Conservation (phyloP, 2,329 filamentous ascomycete genomes). For the Huntiella moniliformis region DNA sequence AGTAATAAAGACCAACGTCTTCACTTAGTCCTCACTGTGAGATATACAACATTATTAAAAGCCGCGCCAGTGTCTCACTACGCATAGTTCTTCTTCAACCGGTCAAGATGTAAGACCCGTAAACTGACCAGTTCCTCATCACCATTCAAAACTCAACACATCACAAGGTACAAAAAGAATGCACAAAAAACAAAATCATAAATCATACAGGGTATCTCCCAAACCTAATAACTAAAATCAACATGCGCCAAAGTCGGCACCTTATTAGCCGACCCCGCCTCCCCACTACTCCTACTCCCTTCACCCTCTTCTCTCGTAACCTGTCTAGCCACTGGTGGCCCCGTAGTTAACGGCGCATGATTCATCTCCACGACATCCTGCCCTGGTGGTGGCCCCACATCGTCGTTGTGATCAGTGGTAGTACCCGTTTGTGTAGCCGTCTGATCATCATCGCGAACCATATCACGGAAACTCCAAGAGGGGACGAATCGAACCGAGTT, state of each 20-base stretch:
- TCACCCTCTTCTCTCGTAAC: not conserved
- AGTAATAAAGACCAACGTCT: no score
- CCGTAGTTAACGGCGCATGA: no score
- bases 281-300: not conserved
- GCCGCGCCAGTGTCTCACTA: no score
- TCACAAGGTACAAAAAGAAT: not conserved
- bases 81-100: not conserved
- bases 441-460: slow-evolving; percentile 20
- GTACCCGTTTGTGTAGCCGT: no score
- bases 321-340: not conserved
- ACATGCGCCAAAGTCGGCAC: slow-evolving; percentile 31
- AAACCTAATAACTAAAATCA: slow-evolving; percentile 38
- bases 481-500: slow-evolving; percentile 49
- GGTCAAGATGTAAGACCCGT: not conserved
- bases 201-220: no score
- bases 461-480: slow-evolving; percentile 50
- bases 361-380: no score
- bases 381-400: no score
- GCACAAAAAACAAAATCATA: not conserved
- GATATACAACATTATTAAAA: no score
- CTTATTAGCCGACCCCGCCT: slow-evolving; percentile 18
- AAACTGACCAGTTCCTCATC: no score
- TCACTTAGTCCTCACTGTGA: no score
- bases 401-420: no score
- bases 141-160: slow-evolving; percentile 1